Base-by-base conservation (phyloP, 768 basidiomycete species). In the Mycena metata region DNA sequence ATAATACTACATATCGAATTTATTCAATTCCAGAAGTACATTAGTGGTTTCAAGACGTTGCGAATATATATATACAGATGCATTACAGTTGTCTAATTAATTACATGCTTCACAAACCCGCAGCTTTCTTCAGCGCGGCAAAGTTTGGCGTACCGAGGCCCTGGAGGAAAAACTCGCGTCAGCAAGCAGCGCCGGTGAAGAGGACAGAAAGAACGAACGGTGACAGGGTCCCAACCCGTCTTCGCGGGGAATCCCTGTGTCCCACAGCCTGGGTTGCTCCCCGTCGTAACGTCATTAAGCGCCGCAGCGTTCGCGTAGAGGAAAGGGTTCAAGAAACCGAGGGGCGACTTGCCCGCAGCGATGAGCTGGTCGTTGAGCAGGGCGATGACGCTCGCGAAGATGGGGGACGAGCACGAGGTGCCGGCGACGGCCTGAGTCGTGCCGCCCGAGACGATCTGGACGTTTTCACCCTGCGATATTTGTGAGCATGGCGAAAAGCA, bases 201-300 rank as follows among this genome's bases (percentile, higher is more conserved):
- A 62, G 11, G 5, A 49, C 30, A 30, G 30, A 30, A 21, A 58
- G 39, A 39, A 39, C 64, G 21, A 41, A 69, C 69, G 10, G 64
- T 73, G 17, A 77, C 76, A 36, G 77, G 77, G 52, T 77, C 77
- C 77, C 77, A 78, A 30, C 77, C 76, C 12, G 54, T 50, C 16
- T 56, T 50, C 6, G 75, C 76, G 45, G 74, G 60, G 47, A 63
- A 62, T 13, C 54, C 59, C 8, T 67, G 17, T 0, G 66, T 61
- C 43, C 43, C 19, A 24, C 68, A 70, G 21, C 72, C 64, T 1
- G 74, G 70, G 67, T 73, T 73, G 42, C 59, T 66, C 23, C 77
- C 75, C 0, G 64, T 52, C 0, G 75, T 72, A 26, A 77, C 69
- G 59, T 77, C 76, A 50, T 68, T 73, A 66, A 78, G 70, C 66